phyloP scores from a whole-genome alignment of 2,329 filamentous ascomycete genomes.

The Huntiella bhutanensis region DNA sequence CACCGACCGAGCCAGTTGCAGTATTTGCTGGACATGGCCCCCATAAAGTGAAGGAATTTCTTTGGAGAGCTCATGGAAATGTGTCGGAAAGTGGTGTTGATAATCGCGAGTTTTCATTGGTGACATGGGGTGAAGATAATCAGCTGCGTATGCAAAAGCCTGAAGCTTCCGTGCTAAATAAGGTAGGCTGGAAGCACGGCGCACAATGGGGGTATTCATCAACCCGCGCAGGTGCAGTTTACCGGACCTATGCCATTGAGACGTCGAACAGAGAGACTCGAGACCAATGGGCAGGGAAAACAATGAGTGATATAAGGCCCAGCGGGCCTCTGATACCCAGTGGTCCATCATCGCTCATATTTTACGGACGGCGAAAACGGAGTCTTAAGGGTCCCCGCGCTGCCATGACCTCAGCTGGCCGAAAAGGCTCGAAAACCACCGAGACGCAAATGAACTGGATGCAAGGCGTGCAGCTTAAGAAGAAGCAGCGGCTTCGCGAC shows the following conservation, averaged over 20 bases:
- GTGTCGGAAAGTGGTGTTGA: slow-evolving; percentile 52
- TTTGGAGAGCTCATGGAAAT: slow-evolving; percentile 65
- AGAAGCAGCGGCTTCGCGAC: slow-evolving; percentile 18
- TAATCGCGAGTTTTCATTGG: slow-evolving; percentile 74
- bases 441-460: slow-evolving; percentile 48
- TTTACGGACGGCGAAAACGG: no score
- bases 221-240: slow-evolving; percentile 67
- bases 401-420: slow-evolving; percentile 38
- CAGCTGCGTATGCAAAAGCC: slow-evolving; percentile 62
- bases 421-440: slow-evolving; percentile 22
- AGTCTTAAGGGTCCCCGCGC: slow-evolving; percentile 16
- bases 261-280: slow-evolving; percentile 37
- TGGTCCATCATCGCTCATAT: slow-evolving; percentile 20
- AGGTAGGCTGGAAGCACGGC: slow-evolving; percentile 57
- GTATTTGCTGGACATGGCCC: slow-evolving; percentile 43
- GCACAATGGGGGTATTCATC: slow-evolving; percentile 15
- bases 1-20: slow-evolving; percentile 31
- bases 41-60: slow-evolving; percentile 69
- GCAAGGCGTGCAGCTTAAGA: slow-evolving; percentile 38
- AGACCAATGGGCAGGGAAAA: slow-evolving; percentile 21
- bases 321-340: slow-evolving; percentile 23
- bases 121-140: slow-evolving; percentile 82
- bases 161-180: slow-evolving; percentile 41
- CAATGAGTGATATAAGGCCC: slow-evolving; percentile 41
- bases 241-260: slow-evolving; percentile 66